phyloP scores from a whole-genome alignment of 441 rosid species.

The Hypseocharis bilobata region DNA sequence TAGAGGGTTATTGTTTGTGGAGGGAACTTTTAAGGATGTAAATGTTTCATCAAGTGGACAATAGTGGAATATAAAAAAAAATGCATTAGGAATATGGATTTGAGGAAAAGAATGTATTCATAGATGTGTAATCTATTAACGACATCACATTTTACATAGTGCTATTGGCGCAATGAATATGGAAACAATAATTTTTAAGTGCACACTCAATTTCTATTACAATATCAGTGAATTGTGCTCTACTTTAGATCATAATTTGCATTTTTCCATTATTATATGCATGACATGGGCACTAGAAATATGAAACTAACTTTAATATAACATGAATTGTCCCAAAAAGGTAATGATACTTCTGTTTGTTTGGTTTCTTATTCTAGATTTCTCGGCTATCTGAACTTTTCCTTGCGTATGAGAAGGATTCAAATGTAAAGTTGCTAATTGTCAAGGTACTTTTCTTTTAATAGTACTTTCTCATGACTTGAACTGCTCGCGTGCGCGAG shows the following conservation, averaged over 20 bases:
- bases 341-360: background rate
- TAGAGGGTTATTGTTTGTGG: background rate
- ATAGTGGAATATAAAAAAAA: background rate
- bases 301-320: background rate
- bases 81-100: background rate
- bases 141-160: background rate
- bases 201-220: background rate
- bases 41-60: background rate
- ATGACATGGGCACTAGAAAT: background rate
- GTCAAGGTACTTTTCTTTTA: slow-evolving; percentile 41
- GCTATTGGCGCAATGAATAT: background rate
- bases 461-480: background rate
- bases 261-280: background rate
- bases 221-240: too few relatives aligned
- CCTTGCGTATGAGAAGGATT: slow-evolving; percentile 41
- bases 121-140: background rate
- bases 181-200: background rate
- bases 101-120: background rate
- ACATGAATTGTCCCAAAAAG: background rate
- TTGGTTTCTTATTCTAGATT: slow-evolving; percentile 26
- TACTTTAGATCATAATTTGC: background rate
- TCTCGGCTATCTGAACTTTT: slow-evolving; percentile 47
- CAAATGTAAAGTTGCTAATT: slow-evolving; percentile 45
- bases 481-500: too few relatives aligned
- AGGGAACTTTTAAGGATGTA: too few relatives aligned